phyloP scores from a whole-genome alignment of 768 basidiomycete genomes.

The Tylopilus plumbeoviolaceoides region DNA sequence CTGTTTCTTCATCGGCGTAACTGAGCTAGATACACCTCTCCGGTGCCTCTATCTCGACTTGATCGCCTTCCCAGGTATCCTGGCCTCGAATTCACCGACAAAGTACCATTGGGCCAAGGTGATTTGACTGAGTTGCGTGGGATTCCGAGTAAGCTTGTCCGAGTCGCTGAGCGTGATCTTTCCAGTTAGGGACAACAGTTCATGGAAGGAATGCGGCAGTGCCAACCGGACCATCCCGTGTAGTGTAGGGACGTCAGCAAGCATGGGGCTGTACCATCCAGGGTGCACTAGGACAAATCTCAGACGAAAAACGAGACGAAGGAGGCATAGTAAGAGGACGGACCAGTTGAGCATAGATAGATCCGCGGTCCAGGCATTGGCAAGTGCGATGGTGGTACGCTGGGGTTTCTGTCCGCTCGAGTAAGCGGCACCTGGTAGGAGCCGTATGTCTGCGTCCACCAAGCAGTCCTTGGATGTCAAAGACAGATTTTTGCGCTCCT shows the following conservation, averaged over 20 bases:
- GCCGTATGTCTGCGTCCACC: constrained; percentile 24
- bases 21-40: too few relatives aligned
- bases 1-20: too few relatives aligned
- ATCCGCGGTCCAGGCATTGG: not conserved
- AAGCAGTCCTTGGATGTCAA: constrained; percentile 27
- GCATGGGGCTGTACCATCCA: not conserved
- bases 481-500: constrained; percentile 38
- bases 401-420: constrained; percentile 1
- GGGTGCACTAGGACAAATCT: not conserved
- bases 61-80: too few relatives aligned
- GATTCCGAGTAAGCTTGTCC: constrained; percentile 5
- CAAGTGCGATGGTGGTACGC: constrained; percentile 19
- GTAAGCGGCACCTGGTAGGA: too few relatives aligned
- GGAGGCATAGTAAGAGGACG: not conserved
- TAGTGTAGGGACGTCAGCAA: not conserved
- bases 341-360: not conserved
- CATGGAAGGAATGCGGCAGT: not conserved
- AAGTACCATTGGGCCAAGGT: not conserved
- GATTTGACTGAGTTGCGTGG: constrained; percentile 21
- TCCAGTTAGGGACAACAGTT: constrained; percentile 3
- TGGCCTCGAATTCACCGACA: too few relatives aligned
- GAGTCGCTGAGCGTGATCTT: constrained; percentile 4
- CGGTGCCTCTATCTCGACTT: too few relatives aligned
- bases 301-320: not conserved
- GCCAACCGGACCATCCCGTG: not conserved